These are phyloP conservation scores for Urochloa ruziziensis DNA, from an alignment of 176 grass and related monocot genomes.

Conservation along the genomic window DNA sequence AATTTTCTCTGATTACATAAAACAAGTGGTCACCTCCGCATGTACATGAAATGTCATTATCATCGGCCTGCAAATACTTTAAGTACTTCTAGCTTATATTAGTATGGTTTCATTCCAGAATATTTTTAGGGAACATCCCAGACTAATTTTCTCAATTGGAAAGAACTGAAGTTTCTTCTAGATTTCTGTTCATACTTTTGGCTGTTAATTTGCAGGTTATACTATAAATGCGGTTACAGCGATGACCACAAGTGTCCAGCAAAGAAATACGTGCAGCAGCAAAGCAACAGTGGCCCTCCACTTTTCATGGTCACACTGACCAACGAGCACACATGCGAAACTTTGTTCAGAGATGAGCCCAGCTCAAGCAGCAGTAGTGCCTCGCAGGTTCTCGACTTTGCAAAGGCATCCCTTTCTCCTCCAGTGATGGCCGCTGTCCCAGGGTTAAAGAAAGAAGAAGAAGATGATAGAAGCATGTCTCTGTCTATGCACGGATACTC, in stretches of 20 bases:
- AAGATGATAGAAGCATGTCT: not conserved
- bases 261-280: constrained; percentile 52
- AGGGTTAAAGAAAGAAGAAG: constrained; percentile 25
- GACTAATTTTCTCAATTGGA: not conserved
- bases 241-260: constrained; percentile 40
- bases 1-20: not conserved
- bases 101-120: not conserved
- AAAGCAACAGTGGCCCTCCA: constrained; percentile 10
- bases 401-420: constrained; percentile 15
- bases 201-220: constrained; percentile 33
- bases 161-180: not conserved
- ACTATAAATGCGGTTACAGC: constrained; percentile 49
- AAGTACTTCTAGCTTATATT: not conserved
- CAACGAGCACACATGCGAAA: constrained; percentile 39
- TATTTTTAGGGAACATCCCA: not conserved
- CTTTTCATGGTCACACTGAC: constrained; percentile 31
- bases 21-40: not conserved
- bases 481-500: not conserved
- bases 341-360: constrained; percentile 11
- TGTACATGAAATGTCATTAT: not conserved
- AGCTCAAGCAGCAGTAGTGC: constrained; percentile 9
- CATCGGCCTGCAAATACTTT: not conserved
- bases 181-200: not conserved
- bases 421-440: not conserved
- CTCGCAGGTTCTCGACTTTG: constrained; percentile 33